Evolutionary conservation across 345 rosid genomes (phyloP).

Genomic region (sweet orange (Citrus sinensis)): DNA sequence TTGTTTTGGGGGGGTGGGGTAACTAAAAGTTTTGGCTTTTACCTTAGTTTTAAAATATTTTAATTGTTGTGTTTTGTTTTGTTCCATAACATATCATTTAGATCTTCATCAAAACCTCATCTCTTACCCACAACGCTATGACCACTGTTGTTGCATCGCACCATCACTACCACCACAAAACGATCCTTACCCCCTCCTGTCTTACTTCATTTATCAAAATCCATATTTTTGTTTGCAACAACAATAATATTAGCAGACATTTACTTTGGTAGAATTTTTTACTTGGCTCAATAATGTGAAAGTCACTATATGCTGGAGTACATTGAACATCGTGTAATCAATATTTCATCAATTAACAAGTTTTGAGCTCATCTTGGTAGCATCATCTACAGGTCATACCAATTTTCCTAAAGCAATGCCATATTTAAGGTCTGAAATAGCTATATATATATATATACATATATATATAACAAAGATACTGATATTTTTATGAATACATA

Average conservation of each 20-base stretch:
- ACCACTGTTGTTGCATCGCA: background rate
- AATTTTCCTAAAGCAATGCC: background rate
- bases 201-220: background rate
- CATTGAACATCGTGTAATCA: background rate
- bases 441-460: background rate
- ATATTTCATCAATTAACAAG: background rate
- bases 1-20: background rate
- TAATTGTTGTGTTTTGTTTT: background rate
- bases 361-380: background rate
- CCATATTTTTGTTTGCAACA: background rate
- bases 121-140: background rate
- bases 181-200: background rate
- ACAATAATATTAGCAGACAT: background rate
- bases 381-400: background rate
- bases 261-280: background rate
- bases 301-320: background rate
- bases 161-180: background rate
- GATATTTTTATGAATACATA: background rate
- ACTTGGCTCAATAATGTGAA: background rate
- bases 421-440: background rate
- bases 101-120: background rate
- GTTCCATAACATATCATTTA: background rate
- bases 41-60: background rate
- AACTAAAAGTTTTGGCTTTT: background rate
- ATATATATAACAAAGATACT: background rate